phyloP scores from a whole-genome alignment of 805 yeast genomes.

The Starmera amethionina region DNA sequence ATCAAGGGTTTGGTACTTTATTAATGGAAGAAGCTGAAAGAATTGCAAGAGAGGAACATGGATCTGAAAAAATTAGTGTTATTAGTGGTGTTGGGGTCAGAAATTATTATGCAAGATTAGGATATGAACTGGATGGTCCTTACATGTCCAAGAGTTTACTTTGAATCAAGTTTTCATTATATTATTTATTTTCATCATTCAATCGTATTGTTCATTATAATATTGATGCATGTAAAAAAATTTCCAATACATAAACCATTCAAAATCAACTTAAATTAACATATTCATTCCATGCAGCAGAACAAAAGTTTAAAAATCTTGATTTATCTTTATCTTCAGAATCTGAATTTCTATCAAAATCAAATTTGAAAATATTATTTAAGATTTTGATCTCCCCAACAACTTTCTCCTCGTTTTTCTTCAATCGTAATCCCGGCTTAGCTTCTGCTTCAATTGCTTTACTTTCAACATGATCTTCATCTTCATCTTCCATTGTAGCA shows the following conservation, averaged over 20 bases:
- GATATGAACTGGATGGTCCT: conserved; percentile 91
- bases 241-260: not conserved
- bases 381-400: conserved; percentile 11
- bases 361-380: conserved; percentile 15
- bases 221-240: not conserved
- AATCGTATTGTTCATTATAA: not conserved
- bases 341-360: conserved; percentile 8
- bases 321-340: conserved; percentile 12
- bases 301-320: conserved; percentile 24
- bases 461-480: conserved; percentile 18
- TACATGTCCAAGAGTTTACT: conserved; percentile 70
- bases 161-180: not conserved
- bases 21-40: conserved; percentile 98
- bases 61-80: conserved; percentile 82
- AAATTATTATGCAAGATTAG: conserved; percentile 87
- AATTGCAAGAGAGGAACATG: conserved; percentile 92
- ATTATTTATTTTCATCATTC: not conserved
- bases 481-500: conserved; percentile 5
- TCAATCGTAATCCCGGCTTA: conserved; percentile 10
- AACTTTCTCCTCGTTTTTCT: conserved; percentile 4
- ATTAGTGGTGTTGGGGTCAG: conserved; percentile 97
- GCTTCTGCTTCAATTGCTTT: conserved; percentile 29
- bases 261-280: conserved; percentile 1
- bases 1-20: conserved; percentile 96
- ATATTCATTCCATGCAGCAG: conserved; percentile 26